A percentile compares a stretch with the other conserved stretches of the same genome.
These are phyloP conservation scores for Przewalskia tangutica DNA, from an alignment of 257 asterid species.

Conservation along the genomic window DNA sequence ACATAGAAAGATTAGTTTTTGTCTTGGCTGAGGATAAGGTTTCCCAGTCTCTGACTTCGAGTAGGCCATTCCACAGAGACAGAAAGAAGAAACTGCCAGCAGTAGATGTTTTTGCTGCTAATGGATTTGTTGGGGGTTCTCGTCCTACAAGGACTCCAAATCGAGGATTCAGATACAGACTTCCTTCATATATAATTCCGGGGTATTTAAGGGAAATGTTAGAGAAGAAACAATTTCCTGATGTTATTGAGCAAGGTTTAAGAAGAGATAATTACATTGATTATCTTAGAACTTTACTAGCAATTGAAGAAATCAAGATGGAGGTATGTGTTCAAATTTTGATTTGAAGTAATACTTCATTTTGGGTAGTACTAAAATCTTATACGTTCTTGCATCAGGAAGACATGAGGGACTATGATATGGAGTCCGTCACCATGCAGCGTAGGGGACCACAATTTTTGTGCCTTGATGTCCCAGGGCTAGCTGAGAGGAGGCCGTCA, in stretches of 20 bases:
- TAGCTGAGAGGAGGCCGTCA: constrained; percentile 97
- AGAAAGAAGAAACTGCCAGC: constrained; percentile 45
- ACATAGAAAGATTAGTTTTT: constrained; percentile 64
- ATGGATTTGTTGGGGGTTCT: constrained; percentile 37
- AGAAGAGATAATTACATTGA: constrained; percentile 30
- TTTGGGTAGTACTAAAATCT: constrained; percentile 3
- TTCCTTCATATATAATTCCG: constrained; percentile 51
- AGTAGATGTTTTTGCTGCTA: constrained; percentile 25
- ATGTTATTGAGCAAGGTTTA: constrained; percentile 43
- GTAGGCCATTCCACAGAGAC: constrained; percentile 47
- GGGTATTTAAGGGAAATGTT: constrained; percentile 39
- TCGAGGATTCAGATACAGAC: constrained; percentile 20
- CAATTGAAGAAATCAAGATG: constrained; percentile 87
- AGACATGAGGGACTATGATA: constrained; percentile 72
- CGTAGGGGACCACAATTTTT: constrained; percentile 33
- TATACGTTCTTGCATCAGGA: constrained; percentile 37
- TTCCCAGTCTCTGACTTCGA: constrained; percentile 54
- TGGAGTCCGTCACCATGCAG: constrained; percentile 57
- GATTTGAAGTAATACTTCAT: not conserved
- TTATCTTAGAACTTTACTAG: constrained; percentile 53
- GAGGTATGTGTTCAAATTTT: constrained; percentile 44
- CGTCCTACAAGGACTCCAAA: constrained; percentile 47
- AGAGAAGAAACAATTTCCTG: constrained; percentile 44
- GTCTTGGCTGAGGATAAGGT: constrained; percentile 78
- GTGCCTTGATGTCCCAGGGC: constrained; percentile 87